Percentiles rank a stretch among this genome's conserved stretches.
phyloP scores from a whole-genome alignment of 495 filamentous ascomycete species.

The Penicillium cosmopolitanum region DNA sequence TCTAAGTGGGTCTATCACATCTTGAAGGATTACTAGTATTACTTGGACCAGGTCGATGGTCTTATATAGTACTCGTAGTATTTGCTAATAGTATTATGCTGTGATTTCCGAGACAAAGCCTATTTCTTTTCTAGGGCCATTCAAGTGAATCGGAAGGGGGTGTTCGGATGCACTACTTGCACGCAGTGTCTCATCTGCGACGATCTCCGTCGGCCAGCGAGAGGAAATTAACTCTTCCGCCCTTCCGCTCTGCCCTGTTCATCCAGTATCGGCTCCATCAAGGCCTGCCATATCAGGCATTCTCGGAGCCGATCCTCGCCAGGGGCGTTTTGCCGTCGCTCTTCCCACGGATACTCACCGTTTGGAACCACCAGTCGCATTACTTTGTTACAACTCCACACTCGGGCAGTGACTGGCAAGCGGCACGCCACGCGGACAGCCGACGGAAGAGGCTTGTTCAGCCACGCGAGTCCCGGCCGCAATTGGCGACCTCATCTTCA shows the following conservation, averaged over 20 bases:
- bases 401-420: background rate
- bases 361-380: constrained; percentile 5
- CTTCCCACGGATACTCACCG: background rate
- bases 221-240: background rate
- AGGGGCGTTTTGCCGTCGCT: constrained; percentile 7
- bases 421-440: background rate
- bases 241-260: background rate
- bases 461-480: background rate
- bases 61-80: too few relatives aligned
- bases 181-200: background rate
- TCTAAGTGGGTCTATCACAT: too few relatives aligned
- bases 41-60: too few relatives aligned
- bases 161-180: background rate
- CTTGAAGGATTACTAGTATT: too few relatives aligned
- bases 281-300: background rate
- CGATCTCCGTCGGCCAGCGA: constrained; percentile 1
- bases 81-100: too few relatives aligned
- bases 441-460: constrained; percentile 1
- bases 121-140: too few relatives aligned
- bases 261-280: background rate
- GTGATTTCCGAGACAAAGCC: too few relatives aligned
- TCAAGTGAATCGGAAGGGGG: too few relatives aligned
- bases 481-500: background rate
- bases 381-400: background rate
- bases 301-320: constrained; percentile 8